Base-by-base conservation (phyloP, 2,329 filamentous ascomycete genomes). In the Xylaria sp. region DNA sequence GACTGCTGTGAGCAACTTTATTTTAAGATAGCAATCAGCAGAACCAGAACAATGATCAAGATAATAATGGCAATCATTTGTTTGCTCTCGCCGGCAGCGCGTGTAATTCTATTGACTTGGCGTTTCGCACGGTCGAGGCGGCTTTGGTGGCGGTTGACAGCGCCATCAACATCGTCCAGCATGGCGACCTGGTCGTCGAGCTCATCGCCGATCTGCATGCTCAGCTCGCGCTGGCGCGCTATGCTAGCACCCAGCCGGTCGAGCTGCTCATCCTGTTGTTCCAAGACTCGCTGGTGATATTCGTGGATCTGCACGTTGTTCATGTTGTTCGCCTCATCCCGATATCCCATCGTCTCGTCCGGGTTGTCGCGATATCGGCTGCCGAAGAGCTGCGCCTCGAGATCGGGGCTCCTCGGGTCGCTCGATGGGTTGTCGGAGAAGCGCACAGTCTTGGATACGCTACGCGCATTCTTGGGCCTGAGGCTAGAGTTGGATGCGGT, bases 121-220 rank as follows among this genome's bases (percentile, higher is more conserved):
- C 87, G 88, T 74, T 89, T 87, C 38, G 95, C 96, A 10, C 93
- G 85, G 73, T 94, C 89, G 60, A 99, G 84, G 59, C 92, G 89
- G 31, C 84, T 85, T 79, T 91, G 88, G 81, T 98, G 94, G 66
- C 94, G 84, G 79, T 97, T 94, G 7, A 94, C 92, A 23, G 91
- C 87, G 53, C 87, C 87, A 77, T 98, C 96, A 53, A 97, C 89
- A 75, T 97, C 95, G 79, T 97, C 95, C 36, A 99, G 85, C 84
- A 99, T 85, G 74, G 91, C 86, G 44, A 97, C 92, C 76, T 99
- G 96, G 74, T 90, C 91, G 75, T 98, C 96, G 42, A 99, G 86
- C 84, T 99, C 96, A 79, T 97, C 93, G 36, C 96, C 95, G 76
- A 99, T 98, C 83, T 96, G 93, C 83, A 97, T 97, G 78, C 92